Evolutionary conservation across 2,329 filamentous ascomycete species (phyloP).

Genomic region (Tolypocladium guangdongense): DNA sequence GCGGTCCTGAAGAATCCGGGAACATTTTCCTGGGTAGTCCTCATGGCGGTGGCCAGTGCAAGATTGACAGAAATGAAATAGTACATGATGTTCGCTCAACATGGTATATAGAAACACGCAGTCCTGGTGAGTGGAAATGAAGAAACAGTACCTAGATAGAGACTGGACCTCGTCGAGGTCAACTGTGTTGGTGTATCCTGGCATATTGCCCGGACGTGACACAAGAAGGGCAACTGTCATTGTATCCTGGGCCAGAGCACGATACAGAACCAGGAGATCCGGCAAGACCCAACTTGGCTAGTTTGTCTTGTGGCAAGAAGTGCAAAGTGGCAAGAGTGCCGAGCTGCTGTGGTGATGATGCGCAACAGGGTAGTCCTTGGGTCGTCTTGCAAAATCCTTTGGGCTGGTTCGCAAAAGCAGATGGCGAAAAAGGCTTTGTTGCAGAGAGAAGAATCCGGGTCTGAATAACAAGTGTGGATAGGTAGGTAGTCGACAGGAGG

Average conservation of each 20-base stretch:
- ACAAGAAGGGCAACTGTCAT: slow-evolving; percentile 38
- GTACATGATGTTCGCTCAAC: slow-evolving; percentile 7
- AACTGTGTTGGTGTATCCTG: slow-evolving; percentile 39
- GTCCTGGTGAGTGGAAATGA: slow-evolving; percentile 30
- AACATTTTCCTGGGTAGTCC: neutral
- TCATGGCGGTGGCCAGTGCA: neutral
- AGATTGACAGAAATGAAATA: neutral
- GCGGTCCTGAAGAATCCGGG: neutral
- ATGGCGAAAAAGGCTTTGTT: slow-evolving; percentile 8
- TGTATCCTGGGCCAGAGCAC: slow-evolving; percentile 25
- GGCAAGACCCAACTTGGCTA: slow-evolving; percentile 15
- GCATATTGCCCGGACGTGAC: slow-evolving; percentile 38
- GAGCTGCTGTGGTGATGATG: slow-evolving; percentile 15
- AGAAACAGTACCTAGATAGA: slow-evolving; percentile 52
- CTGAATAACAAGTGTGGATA: slow-evolving; percentile 8
- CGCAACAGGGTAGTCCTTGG: slow-evolving; percentile 17
- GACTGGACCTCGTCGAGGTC: slow-evolving; percentile 50
- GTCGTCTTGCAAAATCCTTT: slow-evolving; percentile 4
- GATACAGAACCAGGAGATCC: slow-evolving; percentile 17
- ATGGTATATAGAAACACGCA: slow-evolving; percentile 22
- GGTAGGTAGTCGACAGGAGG: slow-evolving; percentile 12
- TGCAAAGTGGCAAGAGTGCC: slow-evolving; percentile 13
- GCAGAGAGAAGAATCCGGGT: neutral
- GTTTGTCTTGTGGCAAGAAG: slow-evolving; percentile 10
- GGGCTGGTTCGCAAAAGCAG: slow-evolving; percentile 9